Percentiles rank a stretch among this genome's conserved stretches.
Conservation (phyloP, 1,284 basidiomycete species). For the Agaricales sp. region DNA sequence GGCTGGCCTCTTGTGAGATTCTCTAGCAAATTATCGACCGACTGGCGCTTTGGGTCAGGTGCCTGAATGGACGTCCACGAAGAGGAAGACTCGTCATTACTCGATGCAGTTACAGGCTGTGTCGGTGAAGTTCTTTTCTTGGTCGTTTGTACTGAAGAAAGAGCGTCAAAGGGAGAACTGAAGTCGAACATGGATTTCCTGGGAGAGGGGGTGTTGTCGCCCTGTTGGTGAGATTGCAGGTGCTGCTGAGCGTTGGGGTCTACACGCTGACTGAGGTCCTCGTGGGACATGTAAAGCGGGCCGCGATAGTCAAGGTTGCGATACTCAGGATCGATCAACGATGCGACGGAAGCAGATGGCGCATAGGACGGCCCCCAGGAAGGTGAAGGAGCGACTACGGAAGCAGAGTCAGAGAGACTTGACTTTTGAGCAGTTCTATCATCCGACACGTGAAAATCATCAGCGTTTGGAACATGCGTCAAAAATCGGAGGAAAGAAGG, state of each 20-base stretch:
- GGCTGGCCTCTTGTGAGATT: slow-evolving; percentile 49
- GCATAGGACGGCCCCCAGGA: slow-evolving; percentile 30
- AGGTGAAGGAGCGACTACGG: slow-evolving; percentile 35
- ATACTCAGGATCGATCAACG: slow-evolving; percentile 20
- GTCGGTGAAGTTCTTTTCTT: slow-evolving; percentile 55
- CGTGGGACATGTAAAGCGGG: slow-evolving; percentile 13
- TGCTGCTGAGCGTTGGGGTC: slow-evolving; percentile 16
- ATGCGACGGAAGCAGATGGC: slow-evolving; percentile 19
- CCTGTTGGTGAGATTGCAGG: slow-evolving; percentile 31
- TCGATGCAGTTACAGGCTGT: slow-evolving; percentile 29
- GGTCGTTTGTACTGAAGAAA: slow-evolving; percentile 32
- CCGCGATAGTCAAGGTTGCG: slow-evolving; percentile 14
- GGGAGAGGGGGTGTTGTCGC: slow-evolving; percentile 37
- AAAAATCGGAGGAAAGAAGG: slow-evolving; percentile 2
- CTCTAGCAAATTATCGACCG: slow-evolving; percentile 69
- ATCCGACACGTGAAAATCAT: background rate
- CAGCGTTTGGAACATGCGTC: slow-evolving; percentile 1
- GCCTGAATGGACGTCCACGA: slow-evolving; percentile 32
- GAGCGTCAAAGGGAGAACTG: slow-evolving; percentile 71
- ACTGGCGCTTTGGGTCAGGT: slow-evolving; percentile 62
- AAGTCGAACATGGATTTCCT: slow-evolving; percentile 77
- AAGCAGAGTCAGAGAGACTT: slow-evolving; percentile 39
- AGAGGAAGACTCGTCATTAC: slow-evolving; percentile 44
- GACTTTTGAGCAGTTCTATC: slow-evolving; percentile 35
- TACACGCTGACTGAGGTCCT: slow-evolving; percentile 13